Conservation (phyloP, 352 stramenopile genomes). For the Phytopythium boreale region DNA sequence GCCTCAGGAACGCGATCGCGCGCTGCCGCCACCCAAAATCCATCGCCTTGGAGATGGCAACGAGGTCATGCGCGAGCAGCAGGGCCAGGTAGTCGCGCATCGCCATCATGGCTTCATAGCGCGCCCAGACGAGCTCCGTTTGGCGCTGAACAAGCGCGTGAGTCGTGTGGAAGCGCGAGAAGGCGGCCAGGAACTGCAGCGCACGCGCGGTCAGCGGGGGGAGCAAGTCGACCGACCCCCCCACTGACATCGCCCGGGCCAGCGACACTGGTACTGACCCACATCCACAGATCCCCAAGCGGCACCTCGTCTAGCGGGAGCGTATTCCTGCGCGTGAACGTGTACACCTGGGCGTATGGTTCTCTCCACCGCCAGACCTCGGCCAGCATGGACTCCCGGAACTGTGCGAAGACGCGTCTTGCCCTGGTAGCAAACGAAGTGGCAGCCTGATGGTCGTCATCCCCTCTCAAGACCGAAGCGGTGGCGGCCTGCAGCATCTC, state of each 20-base stretch:
- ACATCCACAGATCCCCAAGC: constrained; percentile 27
- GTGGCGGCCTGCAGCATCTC: constrained; percentile 1
- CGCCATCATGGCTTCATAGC: constrained; percentile 30
- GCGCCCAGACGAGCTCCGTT: constrained; percentile 14
- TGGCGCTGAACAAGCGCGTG: constrained; percentile 27
- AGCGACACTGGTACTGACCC: constrained; percentile 11
- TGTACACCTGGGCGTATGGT: constrained; percentile 22
- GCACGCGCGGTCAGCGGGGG: constrained; percentile 26
- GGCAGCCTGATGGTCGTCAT: not conserved
- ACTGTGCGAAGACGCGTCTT: constrained; percentile 10
- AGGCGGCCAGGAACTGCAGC: constrained; percentile 20
- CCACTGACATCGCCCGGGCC: constrained; percentile 1
- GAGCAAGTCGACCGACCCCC: constrained; percentile 28
- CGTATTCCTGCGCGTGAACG: constrained; percentile 22
- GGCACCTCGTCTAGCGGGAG: constrained; percentile 25
- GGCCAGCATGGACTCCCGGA: constrained; percentile 14
- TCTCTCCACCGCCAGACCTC: constrained; percentile 32
- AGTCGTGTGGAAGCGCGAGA: constrained; percentile 32
- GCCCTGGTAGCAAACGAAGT: not conserved
- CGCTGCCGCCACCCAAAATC: constrained; percentile 18
- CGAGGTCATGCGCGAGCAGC: constrained; percentile 25
- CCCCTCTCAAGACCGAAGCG: not conserved
- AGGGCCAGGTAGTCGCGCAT: constrained; percentile 36
- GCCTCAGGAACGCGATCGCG: constrained; percentile 18
- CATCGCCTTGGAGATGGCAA: constrained; percentile 12